Evolutionary conservation across 352 stramenopile genomes (phyloP), one percentile per base, ranked within the genome.

Genomic region (Globisporangium sylvaticum): DNA sequence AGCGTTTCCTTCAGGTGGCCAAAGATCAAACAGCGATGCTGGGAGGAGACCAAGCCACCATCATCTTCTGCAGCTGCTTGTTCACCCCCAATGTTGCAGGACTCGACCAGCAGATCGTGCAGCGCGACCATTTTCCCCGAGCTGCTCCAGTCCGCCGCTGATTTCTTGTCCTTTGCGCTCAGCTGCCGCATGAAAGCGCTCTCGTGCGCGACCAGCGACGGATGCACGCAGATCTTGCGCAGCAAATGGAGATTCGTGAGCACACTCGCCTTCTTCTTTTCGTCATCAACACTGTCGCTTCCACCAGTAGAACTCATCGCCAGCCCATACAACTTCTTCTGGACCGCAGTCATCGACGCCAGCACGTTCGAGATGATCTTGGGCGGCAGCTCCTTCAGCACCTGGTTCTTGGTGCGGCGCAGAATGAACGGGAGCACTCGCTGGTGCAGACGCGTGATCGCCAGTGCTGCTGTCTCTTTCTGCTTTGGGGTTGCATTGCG

Each of bases 401-500:
- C 97, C 70, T 98, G 75, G 22, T 89, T 78, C 75, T 99, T 99
- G n/a, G 95, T 98, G 60, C 97, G 83, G 32, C 97, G 83, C 53
- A 99, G 72, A 46, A 99, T 90, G 74, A 99, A 99, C 29, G 97
- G 97, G 39, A 99, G 73, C n/a, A 99, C 88, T 60, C 97, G 91
- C 63, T 98, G 90, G 65, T 99, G 96, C 10, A 99, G 72, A 37
- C 77, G 76, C 56, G 97, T 92, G 65, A 99, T 87, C 58, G 95
- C 93, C 3, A 97, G 75, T 12, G 86, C 86, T 12, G 87, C 83
- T 3, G 74, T 34, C 50, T 96, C 82, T 66, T 94, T 95, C 42
- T 95, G 85, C 37, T 87, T 88, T 10, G 79, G 64, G 1, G 83
- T 92, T 3, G 87, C 83, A n/a, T 83, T 83, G 29, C 75, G 72